Percentiles rank a stretch among this genome's conserved stretches.
Evolutionary conservation across 2,329 filamentous ascomycete genomes (phyloP).

Genomic region (Clonostachys solani): DNA sequence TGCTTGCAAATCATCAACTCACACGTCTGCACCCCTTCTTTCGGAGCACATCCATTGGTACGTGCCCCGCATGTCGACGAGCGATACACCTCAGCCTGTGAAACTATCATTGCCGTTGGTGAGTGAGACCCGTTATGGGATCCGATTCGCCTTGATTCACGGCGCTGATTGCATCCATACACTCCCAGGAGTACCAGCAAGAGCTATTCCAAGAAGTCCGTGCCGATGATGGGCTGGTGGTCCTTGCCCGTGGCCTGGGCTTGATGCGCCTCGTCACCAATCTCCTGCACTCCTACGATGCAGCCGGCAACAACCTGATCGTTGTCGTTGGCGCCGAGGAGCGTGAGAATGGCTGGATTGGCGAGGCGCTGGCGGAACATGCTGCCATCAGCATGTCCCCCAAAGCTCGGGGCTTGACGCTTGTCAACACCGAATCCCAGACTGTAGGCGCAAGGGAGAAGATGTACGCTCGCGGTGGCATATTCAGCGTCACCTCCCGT

Average conservation of each 20-base stretch:
- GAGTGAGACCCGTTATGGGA: constrained; percentile 1
- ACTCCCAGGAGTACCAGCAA: constrained; percentile 80
- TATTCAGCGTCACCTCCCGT: constrained; percentile 93
- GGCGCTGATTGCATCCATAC: constrained; percentile 6
- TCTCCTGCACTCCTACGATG: constrained; percentile 93
- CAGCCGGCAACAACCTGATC: constrained; percentile 88
- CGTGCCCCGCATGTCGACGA: constrained; percentile 41
- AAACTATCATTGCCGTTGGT: constrained; percentile 70
- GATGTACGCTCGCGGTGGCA: constrained; percentile 83
- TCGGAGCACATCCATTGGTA: not conserved
- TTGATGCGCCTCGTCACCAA: constrained; percentile 93
- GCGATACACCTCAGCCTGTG: constrained; percentile 59
- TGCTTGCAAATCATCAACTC: no score
- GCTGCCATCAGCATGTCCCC: constrained; percentile 82
- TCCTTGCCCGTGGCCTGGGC: constrained; percentile 87
- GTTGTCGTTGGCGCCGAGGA: constrained; percentile 87
- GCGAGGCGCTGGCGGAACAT: constrained; percentile 92
- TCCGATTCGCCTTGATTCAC: not conserved
- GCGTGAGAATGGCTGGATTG: constrained; percentile 93
- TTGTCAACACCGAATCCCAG: constrained; percentile 93
- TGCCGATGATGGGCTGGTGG: constrained; percentile 86
- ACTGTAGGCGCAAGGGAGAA: constrained; percentile 84
- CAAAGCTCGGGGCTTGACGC: constrained; percentile 77
- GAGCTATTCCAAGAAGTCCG: constrained; percentile 88
- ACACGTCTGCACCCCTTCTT: no score